Conservation (phyloP, 2,329 filamentous ascomycete species). For the Sordariomycetes sp. region DNA sequence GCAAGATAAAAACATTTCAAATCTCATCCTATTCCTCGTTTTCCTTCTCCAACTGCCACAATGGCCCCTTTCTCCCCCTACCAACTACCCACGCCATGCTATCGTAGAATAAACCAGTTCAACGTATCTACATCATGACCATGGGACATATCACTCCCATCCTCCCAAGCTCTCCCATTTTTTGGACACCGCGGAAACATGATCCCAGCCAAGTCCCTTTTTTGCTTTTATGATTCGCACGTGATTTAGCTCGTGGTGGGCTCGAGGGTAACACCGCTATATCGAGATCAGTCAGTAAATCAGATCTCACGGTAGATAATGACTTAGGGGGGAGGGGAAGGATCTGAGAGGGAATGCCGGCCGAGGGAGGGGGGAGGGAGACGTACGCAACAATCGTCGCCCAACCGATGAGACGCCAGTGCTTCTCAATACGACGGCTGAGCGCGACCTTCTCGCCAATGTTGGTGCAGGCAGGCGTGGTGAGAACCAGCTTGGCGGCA, state of each 20-base stretch:
- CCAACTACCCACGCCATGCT: not conserved
- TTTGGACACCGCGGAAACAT: not conserved
- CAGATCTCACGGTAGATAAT: too few species aligned
- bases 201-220: not conserved
- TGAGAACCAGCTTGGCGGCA: slow-evolving; percentile 87
- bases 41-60: not conserved
- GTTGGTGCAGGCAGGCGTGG: slow-evolving; percentile 89
- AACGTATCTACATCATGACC: not conserved
- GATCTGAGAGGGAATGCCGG: too few species aligned
- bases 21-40: not conserved
- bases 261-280: slow-evolving; percentile 40
- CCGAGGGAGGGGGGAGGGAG: not conserved
- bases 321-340: too few species aligned
- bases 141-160: not conserved
- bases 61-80: not conserved
- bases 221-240: not conserved
- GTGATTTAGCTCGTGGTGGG: slow-evolving; percentile 28
- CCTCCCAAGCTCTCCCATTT: not conserved
- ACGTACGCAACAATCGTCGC: slow-evolving; percentile 62
- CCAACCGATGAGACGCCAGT: slow-evolving; percentile 94
- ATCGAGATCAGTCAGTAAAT: slow-evolving; percentile 11
- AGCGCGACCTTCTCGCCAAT: slow-evolving; percentile 97
- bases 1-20: too few species aligned
- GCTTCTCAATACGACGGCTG: slow-evolving; percentile 94
- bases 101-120: not conserved